Conservation (phyloP, 495 filamentous ascomycete genomes). For the Aspergillus nidulans region DNA sequence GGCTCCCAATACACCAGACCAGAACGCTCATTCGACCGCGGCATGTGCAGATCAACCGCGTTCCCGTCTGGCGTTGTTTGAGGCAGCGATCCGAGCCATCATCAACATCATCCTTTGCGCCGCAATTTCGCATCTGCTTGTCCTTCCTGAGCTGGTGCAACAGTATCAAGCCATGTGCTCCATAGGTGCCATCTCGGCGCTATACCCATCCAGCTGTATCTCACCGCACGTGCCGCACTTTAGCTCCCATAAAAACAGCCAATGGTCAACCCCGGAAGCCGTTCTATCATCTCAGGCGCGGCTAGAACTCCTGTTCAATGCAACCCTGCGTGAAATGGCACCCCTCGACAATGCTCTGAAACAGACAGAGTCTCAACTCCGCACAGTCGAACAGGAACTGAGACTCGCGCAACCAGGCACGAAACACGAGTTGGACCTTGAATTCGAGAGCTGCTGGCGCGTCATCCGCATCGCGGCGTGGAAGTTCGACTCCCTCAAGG, state of each 20-base stretch:
- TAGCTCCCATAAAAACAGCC: constrained; percentile 7
- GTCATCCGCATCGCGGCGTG: constrained; percentile 32
- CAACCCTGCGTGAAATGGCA: constrained; percentile 28
- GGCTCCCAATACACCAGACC: background rate
- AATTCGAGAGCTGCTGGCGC: constrained; percentile 37
- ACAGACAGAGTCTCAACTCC: constrained; percentile 33
- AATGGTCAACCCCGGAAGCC: constrained; percentile 19
- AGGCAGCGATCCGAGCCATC: constrained; percentile 19
- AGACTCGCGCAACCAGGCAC: constrained; percentile 30
- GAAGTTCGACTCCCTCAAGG: constrained; percentile 38
- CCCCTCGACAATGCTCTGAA: constrained; percentile 29
- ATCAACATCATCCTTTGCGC: constrained; percentile 33
- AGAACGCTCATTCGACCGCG: constrained; percentile 1
- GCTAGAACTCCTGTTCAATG: constrained; percentile 33
- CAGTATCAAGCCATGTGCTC: constrained; percentile 33
- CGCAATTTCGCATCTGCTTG: constrained; percentile 33
- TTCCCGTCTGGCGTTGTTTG: background rate
- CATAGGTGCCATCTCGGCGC: constrained; percentile 20
- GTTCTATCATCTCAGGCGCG: constrained; percentile 25
- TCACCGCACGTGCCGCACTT: constrained; percentile 12
- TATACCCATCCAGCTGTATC: constrained; percentile 36
- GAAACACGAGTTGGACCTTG: constrained; percentile 37
- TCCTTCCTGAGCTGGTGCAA: constrained; percentile 39
- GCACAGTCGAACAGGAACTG: constrained; percentile 28
- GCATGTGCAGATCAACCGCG: background rate